Percentiles rank a stretch among this genome's conserved stretches.
Conservation (phyloP, 306 rosid species). For the Purshia tridentata region DNA sequence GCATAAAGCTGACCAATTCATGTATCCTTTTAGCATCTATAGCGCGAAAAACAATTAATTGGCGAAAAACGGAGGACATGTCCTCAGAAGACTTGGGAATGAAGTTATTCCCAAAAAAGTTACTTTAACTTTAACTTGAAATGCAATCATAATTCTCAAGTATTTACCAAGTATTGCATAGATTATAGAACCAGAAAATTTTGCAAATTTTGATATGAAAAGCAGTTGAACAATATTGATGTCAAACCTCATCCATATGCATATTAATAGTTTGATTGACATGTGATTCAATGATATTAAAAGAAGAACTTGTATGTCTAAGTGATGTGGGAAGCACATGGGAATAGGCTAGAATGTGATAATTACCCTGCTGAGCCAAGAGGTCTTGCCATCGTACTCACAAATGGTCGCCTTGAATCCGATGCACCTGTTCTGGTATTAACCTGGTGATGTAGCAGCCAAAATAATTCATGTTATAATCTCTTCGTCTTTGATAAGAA, state of each 20-base stretch:
- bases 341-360: too few species aligned
- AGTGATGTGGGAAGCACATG: too few species aligned
- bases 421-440: constrained; percentile 28
- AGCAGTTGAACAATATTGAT: not conserved
- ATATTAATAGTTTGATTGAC: not conserved
- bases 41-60: too few species aligned
- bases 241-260: not conserved
- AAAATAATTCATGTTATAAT: not conserved
- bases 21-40: not conserved
- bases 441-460: constrained; percentile 38
- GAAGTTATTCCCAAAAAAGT: not conserved
- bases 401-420: constrained; percentile 26
- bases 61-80: not conserved
- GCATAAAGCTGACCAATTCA: not conserved
- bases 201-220: not conserved
- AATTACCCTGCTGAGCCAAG: constrained; percentile 41
- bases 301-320: not conserved
- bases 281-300: not conserved
- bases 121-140: not conserved
- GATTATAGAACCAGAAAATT: too few species aligned
- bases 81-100: not conserved
- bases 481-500: not conserved
- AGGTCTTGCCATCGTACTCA: constrained; percentile 29
- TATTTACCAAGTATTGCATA: not conserved
- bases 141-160: too few species aligned